Percentiles rank a stretch among this genome's conserved stretches.
These are phyloP conservation scores for Penicillium maclennaniae DNA, from an alignment of 495 filamentous ascomycete genomes.

Conservation along the genomic window DNA sequence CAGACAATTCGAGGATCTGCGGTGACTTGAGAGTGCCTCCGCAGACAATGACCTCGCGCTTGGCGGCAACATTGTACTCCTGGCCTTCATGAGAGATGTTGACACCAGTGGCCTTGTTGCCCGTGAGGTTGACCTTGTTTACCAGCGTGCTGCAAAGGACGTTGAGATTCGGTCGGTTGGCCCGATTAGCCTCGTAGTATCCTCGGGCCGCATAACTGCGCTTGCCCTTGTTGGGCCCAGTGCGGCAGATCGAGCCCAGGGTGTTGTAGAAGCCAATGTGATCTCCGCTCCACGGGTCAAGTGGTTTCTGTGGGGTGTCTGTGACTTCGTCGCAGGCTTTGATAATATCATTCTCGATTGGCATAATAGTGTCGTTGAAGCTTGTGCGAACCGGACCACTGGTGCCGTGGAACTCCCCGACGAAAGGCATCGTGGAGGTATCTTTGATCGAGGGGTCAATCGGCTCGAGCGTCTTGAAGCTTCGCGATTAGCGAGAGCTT, in stretches of 20 bases:
- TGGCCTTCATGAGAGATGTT: constrained; percentile 31
- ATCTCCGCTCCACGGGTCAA: constrained; percentile 33
- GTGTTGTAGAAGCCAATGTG: constrained; percentile 34
- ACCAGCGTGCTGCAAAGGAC: constrained; percentile 31
- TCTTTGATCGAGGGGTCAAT: constrained; percentile 13
- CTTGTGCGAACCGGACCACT: constrained; percentile 29
- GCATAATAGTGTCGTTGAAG: constrained; percentile 24
- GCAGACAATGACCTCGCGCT: constrained; percentile 51
- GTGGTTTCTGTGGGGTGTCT: constrained; percentile 16
- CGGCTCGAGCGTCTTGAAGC: constrained; percentile 15
- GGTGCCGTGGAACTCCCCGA: constrained; percentile 25
- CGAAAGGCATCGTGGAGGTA: constrained; percentile 15
- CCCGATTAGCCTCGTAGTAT: constrained; percentile 21
- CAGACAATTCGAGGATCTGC: constrained; percentile 56
- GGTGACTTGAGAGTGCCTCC: constrained; percentile 51
- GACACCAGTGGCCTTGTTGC: constrained; percentile 30
- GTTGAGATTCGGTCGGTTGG: constrained; percentile 21
- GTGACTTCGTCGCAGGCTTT: constrained; percentile 22
- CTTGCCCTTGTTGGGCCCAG: constrained; percentile 38
- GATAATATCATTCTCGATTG: constrained; percentile 25
- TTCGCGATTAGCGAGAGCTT: not conserved
- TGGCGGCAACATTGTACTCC: constrained; percentile 41
- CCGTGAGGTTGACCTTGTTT: constrained; percentile 21
- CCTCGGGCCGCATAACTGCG: constrained; percentile 48
- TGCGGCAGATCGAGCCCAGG: constrained; percentile 39